These are phyloP conservation scores for Achaetomium macrosporum DNA, from an alignment of 2,329 filamentous ascomycete species.

Conservation along the genomic window DNA sequence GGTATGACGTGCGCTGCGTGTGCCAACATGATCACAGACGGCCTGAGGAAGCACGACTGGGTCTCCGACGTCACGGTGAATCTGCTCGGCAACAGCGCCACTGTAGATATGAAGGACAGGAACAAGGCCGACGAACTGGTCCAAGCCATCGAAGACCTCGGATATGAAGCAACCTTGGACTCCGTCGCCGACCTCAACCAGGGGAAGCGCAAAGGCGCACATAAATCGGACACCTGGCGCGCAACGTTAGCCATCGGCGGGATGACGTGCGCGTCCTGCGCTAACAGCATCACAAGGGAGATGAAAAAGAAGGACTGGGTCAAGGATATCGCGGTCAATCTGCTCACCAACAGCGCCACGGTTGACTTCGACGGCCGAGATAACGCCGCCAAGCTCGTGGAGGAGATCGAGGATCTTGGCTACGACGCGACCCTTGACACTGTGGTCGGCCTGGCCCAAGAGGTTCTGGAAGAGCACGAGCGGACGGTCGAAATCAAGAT, in stretches of 20 bases:
- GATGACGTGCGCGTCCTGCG: conserved; percentile 69
- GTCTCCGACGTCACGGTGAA: conserved; percentile 56
- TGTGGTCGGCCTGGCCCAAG: conserved; percentile 34
- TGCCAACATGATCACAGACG: conserved; percentile 56
- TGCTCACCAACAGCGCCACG: conserved; percentile 61
- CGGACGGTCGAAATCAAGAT: conserved; percentile 60
- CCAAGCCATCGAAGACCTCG: conserved; percentile 54
- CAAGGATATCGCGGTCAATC: conserved; percentile 52
- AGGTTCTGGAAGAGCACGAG: conserved; percentile 21
- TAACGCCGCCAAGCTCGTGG: conserved; percentile 43
- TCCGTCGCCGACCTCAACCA: conserved; percentile 38
- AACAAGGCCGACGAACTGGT: conserved; percentile 45
- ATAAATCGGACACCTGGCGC: conserved; percentile 35
- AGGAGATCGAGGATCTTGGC: conserved; percentile 56
- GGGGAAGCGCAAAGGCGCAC: conserved; percentile 20
- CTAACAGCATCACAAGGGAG: conserved; percentile 55
- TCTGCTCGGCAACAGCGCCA: conserved; percentile 61
- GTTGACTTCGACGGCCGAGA: conserved; percentile 48
- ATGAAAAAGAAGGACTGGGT: conserved; percentile 55
- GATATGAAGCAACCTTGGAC: conserved; percentile 61
- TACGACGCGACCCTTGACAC: conserved; percentile 58
- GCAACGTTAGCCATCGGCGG: conserved; percentile 58
- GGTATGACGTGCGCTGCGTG: conserved; percentile 73
- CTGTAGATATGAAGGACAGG: conserved; percentile 46
- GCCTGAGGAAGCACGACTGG: conserved; percentile 52